A percentile compares a stretch with the other conserved stretches of the same genome.
These are phyloP conservation scores for Aspergillus mulundensis DNA, from an alignment of 495 filamentous ascomycete species.

Conservation along the genomic window DNA sequence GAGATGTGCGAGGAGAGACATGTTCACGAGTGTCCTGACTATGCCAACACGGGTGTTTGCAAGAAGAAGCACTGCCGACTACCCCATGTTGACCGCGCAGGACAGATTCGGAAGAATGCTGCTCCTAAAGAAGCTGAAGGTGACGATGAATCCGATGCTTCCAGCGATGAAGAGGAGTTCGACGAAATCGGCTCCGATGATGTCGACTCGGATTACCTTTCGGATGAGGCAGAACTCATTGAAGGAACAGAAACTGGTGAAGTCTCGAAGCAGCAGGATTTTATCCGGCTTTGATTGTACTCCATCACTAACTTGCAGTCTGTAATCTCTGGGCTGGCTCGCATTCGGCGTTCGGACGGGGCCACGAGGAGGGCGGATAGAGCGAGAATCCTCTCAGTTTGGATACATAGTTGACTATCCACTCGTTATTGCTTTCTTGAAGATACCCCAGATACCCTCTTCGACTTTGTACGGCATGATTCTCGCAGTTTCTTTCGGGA, in stretches of 20 bases:
- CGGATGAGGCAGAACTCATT: constrained; percentile 58
- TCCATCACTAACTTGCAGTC: constrained; percentile 16
- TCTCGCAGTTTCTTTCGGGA: not conserved
- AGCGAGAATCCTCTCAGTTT: not conserved
- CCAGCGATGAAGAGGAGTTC: constrained; percentile 77
- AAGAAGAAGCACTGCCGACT: constrained; percentile 77
- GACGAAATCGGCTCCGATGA: constrained; percentile 78
- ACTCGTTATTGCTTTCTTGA: not conserved
- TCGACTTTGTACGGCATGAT: constrained; percentile 1
- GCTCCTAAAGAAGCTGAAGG: constrained; percentile 41
- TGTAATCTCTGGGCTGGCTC: constrained; percentile 14
- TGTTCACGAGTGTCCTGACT: constrained; percentile 88
- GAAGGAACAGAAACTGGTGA: constrained; percentile 46
- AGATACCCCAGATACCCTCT: constrained; percentile 5
- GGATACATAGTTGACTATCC: not conserved
- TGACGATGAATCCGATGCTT: constrained; percentile 69
- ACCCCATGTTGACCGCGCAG: constrained; percentile 83
- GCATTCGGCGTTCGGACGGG: not conserved
- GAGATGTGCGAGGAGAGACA: constrained; percentile 75
- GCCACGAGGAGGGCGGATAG: constrained; percentile 3
- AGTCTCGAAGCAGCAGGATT: constrained; percentile 64
- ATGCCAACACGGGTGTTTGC: constrained; percentile 85
- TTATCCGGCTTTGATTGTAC: constrained; percentile 51
- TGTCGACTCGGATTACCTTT: constrained; percentile 83
- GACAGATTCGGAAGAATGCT: constrained; percentile 59